Percentiles rank a stretch among this genome's conserved stretches.
Evolutionary conservation across 2,329 filamentous ascomycete species (phyloP).

Genomic region (Penicillium rolfsii): DNA sequence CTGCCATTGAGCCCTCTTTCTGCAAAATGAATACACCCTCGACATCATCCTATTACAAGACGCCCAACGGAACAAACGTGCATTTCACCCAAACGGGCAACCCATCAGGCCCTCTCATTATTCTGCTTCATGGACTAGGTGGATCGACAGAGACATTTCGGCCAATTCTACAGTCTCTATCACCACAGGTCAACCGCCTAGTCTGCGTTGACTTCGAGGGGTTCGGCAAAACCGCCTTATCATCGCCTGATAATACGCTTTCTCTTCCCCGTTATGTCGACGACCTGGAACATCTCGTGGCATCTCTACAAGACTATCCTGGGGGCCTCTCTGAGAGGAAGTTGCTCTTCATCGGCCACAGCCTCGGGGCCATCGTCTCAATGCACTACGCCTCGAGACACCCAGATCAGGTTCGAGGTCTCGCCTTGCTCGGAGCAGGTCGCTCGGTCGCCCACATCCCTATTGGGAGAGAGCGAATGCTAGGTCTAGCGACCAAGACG

Average conservation of each 20-base stretch:
- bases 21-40: background rate
- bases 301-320: background rate
- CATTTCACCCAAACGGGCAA: background rate
- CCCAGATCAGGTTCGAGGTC: constrained; percentile 29
- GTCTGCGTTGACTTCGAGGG: background rate
- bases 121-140: background rate
- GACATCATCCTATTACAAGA: background rate
- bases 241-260: background rate
- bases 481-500: background rate
- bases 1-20: background rate
- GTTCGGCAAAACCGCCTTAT: background rate
- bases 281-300: background rate
- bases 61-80: background rate
- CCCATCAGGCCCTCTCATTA: background rate
- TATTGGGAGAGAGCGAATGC: background rate
- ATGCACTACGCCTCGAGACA: constrained; percentile 41
- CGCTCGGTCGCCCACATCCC: constrained; percentile 27
- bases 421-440: constrained; percentile 39
- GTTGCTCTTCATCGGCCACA: constrained; percentile 40
- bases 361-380: constrained; percentile 42
- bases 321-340: background rate
- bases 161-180: background rate
- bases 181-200: background rate
- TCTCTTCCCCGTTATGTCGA: background rate
- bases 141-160: background rate